A percentile compares a stretch with the other conserved stretches of the same genome.
phyloP scores from a whole-genome alignment of 2,329 filamentous ascomycete genomes.

The Dothistroma pini region DNA sequence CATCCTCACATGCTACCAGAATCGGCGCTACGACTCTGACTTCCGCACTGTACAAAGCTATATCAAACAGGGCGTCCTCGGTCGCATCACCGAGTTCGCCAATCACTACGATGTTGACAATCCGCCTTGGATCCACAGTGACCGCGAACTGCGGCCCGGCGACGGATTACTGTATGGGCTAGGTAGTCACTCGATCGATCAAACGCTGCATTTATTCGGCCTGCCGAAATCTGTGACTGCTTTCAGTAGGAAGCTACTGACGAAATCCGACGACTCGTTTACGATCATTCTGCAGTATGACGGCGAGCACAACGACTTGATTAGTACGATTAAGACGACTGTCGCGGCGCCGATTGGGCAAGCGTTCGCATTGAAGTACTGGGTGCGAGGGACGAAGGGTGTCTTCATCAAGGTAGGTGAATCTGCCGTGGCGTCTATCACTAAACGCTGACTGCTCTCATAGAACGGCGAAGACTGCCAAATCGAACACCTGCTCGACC shows the following conservation, averaged over 20 bases:
- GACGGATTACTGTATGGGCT: conserved; percentile 44
- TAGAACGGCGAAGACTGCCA: conserved; percentile 35
- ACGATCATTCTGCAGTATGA: conserved; percentile 38
- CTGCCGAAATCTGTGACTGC: conserved; percentile 33
- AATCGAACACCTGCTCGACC: conserved; percentile 34
- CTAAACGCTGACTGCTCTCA: background rate
- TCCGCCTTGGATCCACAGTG: conserved; percentile 38
- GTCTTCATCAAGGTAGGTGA: conserved; percentile 39
- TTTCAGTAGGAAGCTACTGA: conserved; percentile 30
- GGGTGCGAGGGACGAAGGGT: conserved; percentile 35
- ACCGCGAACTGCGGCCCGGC: conserved; percentile 38
- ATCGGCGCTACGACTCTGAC: conserved; percentile 39
- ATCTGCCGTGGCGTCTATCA: background rate
- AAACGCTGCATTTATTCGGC: conserved; percentile 38
- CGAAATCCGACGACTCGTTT: conserved; percentile 36
- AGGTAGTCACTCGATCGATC: conserved; percentile 40
- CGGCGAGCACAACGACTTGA: conserved; percentile 28
- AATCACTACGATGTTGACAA: conserved; percentile 41
- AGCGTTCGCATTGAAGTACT: conserved; percentile 27
- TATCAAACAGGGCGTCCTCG: conserved; percentile 25
- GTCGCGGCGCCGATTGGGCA: conserved; percentile 23
- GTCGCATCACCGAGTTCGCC: conserved; percentile 34
- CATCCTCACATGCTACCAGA: conserved; percentile 39
- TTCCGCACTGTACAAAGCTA: conserved; percentile 36
- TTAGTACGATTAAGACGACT: conserved; percentile 37